Base-by-base conservation (phyloP, 2,329 filamentous ascomycete species). In the Aureobasidium sp. region DNA sequence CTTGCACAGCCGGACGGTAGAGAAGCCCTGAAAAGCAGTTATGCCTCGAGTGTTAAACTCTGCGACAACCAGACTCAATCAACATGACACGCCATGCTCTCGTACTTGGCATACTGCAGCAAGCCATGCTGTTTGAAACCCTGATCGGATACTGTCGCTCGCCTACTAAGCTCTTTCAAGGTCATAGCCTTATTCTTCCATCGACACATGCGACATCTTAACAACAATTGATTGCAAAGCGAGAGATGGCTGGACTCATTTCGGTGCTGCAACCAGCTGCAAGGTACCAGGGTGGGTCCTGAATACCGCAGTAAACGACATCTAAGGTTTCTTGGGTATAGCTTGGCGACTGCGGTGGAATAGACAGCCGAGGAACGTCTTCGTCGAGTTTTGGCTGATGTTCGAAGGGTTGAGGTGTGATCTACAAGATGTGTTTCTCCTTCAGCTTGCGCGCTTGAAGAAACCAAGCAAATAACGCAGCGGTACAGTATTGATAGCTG, bases 321-420 rank as follows among this genome's bases (percentile, higher is more conserved):
- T 34, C 27, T 44, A 34, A 39, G 52, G 11, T 30, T 44, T 55
- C 52, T 55, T 55, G 52, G 52, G 10, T 32, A 16, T 41, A 27
- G 39, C 52, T 55, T 55, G 52, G 52, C 52, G 25, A 10, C 21
- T 34, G 29, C 34, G 52, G 44, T 55, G 52, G 39, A 29, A 55
- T 55, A 55, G 36, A 32, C 52, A 55, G 52, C 52, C 52, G 52
- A 55, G 52, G 52, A 44, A 44, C 52, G 52, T 55, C 39, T 30
- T 44, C 27, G 37, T 16, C 7, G 29, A 21, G 36, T 21, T 9
- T 29, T 39, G n/a, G 29, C 21, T 52, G 49, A 8, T 11, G 16
- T 29, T 41, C 49, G 21, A 8, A n/a, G 36, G 50, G 36, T 54
- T 54, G 36, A 30, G 27, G 50, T 5, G 30, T 30, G 39, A 55